phyloP scores from a whole-genome alignment of 306 rosid genomes.

The barrel medic (Medicago truncatula) region DNA sequence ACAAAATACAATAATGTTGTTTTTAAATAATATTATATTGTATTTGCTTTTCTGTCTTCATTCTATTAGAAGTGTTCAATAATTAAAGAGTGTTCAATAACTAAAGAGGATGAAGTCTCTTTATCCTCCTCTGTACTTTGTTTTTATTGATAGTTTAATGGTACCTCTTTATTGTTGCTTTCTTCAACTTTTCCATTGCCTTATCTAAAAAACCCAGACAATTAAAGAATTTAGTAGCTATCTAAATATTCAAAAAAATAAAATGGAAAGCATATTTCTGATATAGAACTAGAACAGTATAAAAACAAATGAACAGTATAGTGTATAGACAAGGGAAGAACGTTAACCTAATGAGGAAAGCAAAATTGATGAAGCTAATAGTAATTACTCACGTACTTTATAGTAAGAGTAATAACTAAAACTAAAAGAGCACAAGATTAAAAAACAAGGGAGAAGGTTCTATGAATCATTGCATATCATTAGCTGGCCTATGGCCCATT shows the following conservation, averaged over 20 bases:
- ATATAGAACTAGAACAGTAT: conserved; percentile 7
- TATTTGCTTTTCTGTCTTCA: background rate
- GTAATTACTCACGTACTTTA: background rate
- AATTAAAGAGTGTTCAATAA: background rate
- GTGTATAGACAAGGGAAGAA: conserved; percentile 3
- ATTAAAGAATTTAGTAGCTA: conserved; percentile 5
- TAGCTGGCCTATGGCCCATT: conserved; percentile 49
- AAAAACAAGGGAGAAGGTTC: conserved; percentile 6
- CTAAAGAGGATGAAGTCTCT: background rate
- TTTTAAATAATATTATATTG: background rate
- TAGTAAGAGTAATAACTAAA: background rate
- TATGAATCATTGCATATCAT: conserved; percentile 48
- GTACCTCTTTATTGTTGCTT: conserved; percentile 20
- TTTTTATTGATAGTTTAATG: conserved; percentile 16
- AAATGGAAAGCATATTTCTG: conserved; percentile 17
- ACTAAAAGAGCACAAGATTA: background rate
- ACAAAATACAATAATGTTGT: background rate
- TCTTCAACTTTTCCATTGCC: conserved; percentile 30
- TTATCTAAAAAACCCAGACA: conserved; percentile 24
- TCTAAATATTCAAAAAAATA: too few relatives aligned
- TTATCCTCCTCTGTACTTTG: background rate
- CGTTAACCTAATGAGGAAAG: conserved; percentile 29
- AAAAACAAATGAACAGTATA: too few relatives aligned
- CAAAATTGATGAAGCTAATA: conserved; percentile 5
- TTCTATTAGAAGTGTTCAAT: background rate